These are phyloP conservation scores for Cyamopsis tetragonoloba DNA, from an alignment of 306 rosid species.

Conservation along the genomic window DNA sequence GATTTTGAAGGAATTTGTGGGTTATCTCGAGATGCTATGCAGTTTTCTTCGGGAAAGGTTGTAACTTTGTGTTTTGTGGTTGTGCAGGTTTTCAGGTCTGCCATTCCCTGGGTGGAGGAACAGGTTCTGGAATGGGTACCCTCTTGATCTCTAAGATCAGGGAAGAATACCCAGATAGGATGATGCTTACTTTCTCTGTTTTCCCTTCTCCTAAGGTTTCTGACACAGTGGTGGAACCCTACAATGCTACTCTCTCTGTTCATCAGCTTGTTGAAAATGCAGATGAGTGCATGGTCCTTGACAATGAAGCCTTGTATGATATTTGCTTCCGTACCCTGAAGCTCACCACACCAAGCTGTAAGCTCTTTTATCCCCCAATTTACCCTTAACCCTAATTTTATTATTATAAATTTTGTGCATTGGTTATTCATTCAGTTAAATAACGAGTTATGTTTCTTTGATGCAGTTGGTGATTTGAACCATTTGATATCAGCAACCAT, in stretches of 20 bases:
- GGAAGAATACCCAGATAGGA: conserved; percentile 42
- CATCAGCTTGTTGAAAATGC: conserved; percentile 80
- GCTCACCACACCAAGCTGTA: conserved; percentile 82
- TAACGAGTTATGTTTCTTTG: neutral
- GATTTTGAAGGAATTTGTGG: no score
- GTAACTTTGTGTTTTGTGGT: neutral
- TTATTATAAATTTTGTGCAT: no score
- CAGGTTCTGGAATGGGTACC: conserved; percentile 86
- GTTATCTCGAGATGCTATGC: no score
- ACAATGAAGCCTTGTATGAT: conserved; percentile 66
- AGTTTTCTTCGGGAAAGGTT: neutral
- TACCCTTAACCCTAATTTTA: no score
- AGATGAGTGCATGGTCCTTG: conserved; percentile 54
- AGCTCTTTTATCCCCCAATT: neutral
- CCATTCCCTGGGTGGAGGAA: conserved; percentile 76
- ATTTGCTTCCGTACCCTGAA: conserved; percentile 81
- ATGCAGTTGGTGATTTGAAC: conserved; percentile 67
- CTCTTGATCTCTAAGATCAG: conserved; percentile 50
- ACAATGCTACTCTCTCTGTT: conserved; percentile 71
- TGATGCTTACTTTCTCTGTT: conserved; percentile 41
- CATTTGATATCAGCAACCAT: conserved; percentile 80
- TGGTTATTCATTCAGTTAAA: no score
- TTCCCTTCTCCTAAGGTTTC: conserved; percentile 46
- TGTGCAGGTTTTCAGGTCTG: conserved; percentile 68
- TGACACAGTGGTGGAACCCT: conserved; percentile 76